Evolutionary conservation across 208 protist genomes (phyloP), one percentile per base, ranked within the genome.

Genomic region (Acanthamoeba healyi): DNA sequence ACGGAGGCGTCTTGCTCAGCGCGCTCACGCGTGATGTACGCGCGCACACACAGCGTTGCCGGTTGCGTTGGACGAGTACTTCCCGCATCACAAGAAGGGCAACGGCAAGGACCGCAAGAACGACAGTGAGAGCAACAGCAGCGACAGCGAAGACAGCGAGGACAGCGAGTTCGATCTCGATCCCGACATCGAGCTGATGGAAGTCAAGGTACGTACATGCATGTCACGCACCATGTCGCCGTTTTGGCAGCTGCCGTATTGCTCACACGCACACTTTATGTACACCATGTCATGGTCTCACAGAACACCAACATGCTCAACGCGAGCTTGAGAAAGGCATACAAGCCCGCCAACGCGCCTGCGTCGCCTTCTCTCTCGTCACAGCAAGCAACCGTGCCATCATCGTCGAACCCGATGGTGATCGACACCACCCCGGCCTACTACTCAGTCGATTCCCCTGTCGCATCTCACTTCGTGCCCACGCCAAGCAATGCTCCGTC

Each of bases 291-390:
- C 22, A 10, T 12, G 12, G 12, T 19, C 17, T n/a, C n/a, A 46
- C 56, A 92, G 86, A 54, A 92, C 36, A 77, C 56, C 51, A 92
- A 92, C 61, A 92, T 92, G 86, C 58, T 92, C 22, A 92, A 92
- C 26, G 34, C 86, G 22, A 58, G 29, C 49, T 38, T 92, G 56
- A 51, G 86, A 29, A 67, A 40, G 24, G 58, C 86, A 4, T 92
- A 92, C 61, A 88, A 88, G 79, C 79, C 79, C 9, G 42, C 79
- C 29, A 88, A 49, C 46, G 32, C 67, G 29, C 67, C 67, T 15
- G 38, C 38, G 34, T 77, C 38, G 6, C 38, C 67, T 29, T 77
- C 67, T 1, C 67, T 44, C 34, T 77, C 67, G 3, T 56, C 51
- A 12, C 44, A 49, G 44, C 44, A 49, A 19, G 4, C 65, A 22